phyloP scores from a whole-genome alignment of 257 asterid species.

The Plectranthus barbatus region DNA sequence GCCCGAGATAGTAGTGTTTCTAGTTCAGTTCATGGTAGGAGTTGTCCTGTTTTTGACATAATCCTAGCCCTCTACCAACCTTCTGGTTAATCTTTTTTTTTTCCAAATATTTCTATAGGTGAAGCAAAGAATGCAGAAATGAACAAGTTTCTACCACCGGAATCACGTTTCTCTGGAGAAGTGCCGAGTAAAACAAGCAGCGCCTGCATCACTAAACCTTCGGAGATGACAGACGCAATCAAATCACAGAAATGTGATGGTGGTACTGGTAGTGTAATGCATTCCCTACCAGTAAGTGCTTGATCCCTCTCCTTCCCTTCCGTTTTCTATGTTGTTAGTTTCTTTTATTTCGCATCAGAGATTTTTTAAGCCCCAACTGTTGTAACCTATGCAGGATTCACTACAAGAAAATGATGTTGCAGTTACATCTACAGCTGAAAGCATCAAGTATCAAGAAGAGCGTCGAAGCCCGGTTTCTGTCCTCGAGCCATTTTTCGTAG shows the following conservation, averaged over 20 bases:
- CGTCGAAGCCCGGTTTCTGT: conserved; percentile 82
- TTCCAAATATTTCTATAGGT: conserved; percentile 33
- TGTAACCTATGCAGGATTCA: conserved; percentile 26
- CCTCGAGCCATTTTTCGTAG: conserved; percentile 50
- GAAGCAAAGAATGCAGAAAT: conserved; percentile 8
- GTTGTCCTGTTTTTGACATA: not conserved
- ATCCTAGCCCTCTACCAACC: not conserved
- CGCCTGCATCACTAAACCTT: not conserved
- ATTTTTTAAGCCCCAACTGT: not conserved
- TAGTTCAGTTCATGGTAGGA: conserved; percentile 26
- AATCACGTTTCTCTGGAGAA: conserved; percentile 8
- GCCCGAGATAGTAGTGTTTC: not conserved
- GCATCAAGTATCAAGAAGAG: conserved; percentile 47
- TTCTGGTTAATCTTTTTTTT: not conserved
- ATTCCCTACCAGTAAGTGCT: conserved; percentile 26
- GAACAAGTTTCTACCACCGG: conserved; percentile 7
- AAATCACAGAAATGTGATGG: conserved; percentile 20
- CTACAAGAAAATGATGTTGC: conserved; percentile 35
- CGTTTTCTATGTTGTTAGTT: too few relatives aligned
- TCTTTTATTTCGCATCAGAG: not conserved
- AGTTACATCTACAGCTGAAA: conserved; percentile 23
- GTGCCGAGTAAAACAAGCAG: conserved; percentile 11
- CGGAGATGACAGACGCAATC: not conserved
- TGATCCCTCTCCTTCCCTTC: not conserved
- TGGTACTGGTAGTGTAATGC: not conserved